Evolutionary conservation across 1,139 yeast genomes (phyloP).

Genomic region (Groenewaldozyma sp.): DNA sequence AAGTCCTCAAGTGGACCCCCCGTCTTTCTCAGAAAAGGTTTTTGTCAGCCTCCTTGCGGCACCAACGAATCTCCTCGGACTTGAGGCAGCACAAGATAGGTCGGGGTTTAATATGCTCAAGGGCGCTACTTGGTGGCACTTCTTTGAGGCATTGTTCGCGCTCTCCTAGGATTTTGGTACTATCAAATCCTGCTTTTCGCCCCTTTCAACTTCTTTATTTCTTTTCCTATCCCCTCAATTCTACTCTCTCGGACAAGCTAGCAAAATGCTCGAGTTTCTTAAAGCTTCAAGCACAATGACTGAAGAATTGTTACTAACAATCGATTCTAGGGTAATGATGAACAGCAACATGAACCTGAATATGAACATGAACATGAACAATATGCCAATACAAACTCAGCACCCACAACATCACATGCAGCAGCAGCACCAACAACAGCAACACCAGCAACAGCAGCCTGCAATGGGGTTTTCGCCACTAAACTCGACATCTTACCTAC

Average conservation of each 20-base stretch:
- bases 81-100: too few species aligned
- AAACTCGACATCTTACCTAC: conserved; percentile 65
- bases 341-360: conserved; percentile 9
- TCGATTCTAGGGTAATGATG: conserved; percentile 19
- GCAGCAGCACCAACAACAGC: conserved; percentile 27
- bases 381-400: not conserved
- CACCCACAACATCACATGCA: conserved; percentile 29
- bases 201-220: not conserved
- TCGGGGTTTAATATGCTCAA: too few species aligned
- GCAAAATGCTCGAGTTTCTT: too few species aligned
- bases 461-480: conserved; percentile 39
- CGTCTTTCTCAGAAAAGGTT: too few species aligned
- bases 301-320: too few species aligned
- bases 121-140: too few species aligned
- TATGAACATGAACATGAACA: conserved; percentile 1
- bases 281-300: too few species aligned
- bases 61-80: too few species aligned
- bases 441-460: conserved; percentile 17
- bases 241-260: too few species aligned
- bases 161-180: conserved; percentile 1
- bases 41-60: too few species aligned
- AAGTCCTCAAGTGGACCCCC: too few species aligned
- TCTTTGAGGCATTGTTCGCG: not conserved
- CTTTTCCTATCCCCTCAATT: not conserved
- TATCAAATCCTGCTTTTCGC: not conserved